These are phyloP conservation scores for Sodiomyces alkalinus DNA, from an alignment of 2,329 filamentous ascomycete species.

Conservation along the genomic window DNA sequence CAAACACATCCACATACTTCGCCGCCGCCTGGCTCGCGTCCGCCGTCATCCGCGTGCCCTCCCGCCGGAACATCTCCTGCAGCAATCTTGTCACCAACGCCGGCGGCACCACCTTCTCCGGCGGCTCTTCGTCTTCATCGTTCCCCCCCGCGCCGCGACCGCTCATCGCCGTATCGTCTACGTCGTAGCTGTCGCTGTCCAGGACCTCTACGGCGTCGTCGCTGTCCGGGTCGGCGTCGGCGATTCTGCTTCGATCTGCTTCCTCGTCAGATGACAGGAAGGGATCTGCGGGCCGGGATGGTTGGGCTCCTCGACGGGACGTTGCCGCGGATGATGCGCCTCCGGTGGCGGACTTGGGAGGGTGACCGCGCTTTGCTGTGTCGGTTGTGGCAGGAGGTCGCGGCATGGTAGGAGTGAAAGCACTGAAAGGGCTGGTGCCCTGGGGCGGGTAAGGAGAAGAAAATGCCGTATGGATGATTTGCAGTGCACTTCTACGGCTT, in stretches of 20 bases:
- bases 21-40: slow-evolving; percentile 64
- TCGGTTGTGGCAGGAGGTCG: too few relatives aligned
- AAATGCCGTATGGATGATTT: too few relatives aligned
- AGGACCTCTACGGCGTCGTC: slow-evolving; percentile 2
- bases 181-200: slow-evolving; percentile 11
- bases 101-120: slow-evolving; percentile 45
- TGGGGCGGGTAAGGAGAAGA: too few relatives aligned
- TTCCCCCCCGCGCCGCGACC: not conserved
- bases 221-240: too few relatives aligned
- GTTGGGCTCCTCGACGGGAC: slow-evolving; percentile 13
- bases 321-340: slow-evolving; percentile 3
- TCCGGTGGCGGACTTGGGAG: slow-evolving; percentile 7
- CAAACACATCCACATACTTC: slow-evolving; percentile 84
- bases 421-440: too few relatives aligned
- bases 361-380: slow-evolving; percentile 19
- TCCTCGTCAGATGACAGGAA: slow-evolving; percentile 20
- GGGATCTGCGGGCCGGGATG: slow-evolving; percentile 7
- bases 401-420: too few relatives aligned
- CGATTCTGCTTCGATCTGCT: too few relatives aligned
- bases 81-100: slow-evolving; percentile 63
- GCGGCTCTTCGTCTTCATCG: slow-evolving; percentile 16
- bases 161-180: slow-evolving; percentile 22
- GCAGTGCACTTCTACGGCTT: too few relatives aligned
- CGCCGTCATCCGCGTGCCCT: slow-evolving; percentile 56
- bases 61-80: slow-evolving; percentile 62